Evolutionary conservation across 768 basidiomycete species (phyloP).

Genomic region (Lactarius pseudohatsudake): DNA sequence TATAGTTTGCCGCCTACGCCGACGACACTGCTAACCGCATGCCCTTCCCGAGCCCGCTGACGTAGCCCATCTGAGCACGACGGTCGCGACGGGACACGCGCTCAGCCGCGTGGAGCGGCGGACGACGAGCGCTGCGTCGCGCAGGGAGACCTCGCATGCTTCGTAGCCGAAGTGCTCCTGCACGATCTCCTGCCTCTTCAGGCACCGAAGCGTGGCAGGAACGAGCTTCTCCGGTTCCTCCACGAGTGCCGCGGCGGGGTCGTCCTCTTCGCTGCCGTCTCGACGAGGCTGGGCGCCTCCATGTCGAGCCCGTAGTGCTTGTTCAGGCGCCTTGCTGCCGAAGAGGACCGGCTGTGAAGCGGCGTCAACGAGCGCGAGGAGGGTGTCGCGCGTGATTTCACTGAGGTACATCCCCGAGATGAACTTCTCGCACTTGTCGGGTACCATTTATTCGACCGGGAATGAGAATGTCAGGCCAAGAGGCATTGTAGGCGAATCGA

Average conservation of each 20-base stretch:
- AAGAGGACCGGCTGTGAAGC: constrained; percentile 74
- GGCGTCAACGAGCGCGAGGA: constrained; percentile 79
- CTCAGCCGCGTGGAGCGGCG: constrained; percentile 81
- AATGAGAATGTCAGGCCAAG: constrained; percentile 97
- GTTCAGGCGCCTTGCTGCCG: constrained; percentile 78
- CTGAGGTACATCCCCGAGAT: constrained; percentile 99
- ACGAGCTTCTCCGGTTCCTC: constrained; percentile 19
- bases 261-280: constrained; percentile 35
- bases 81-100: constrained; percentile 76
- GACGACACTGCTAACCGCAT: constrained; percentile 23
- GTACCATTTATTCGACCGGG: constrained; percentile 94
- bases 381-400: constrained; percentile 83
- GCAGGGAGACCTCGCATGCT: constrained; percentile 48
- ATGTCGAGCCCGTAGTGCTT: constrained; percentile 94
- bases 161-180: constrained; percentile 60
- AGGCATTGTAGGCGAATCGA: constrained; percentile 42
- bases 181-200: constrained; percentile 58
- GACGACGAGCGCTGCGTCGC: constrained; percentile 66
- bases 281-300: constrained; percentile 80
- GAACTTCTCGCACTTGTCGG: constrained; percentile 94
- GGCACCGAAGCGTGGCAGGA: constrained; percentile 34
- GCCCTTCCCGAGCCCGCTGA: constrained; percentile 46
- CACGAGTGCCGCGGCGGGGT: neutral
- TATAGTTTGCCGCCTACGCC: constrained; percentile 38
- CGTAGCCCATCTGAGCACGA: constrained; percentile 81